phyloP scores from a whole-genome alignment of 2,329 filamentous ascomycete genomes.

The Calonectria henricotiae region DNA sequence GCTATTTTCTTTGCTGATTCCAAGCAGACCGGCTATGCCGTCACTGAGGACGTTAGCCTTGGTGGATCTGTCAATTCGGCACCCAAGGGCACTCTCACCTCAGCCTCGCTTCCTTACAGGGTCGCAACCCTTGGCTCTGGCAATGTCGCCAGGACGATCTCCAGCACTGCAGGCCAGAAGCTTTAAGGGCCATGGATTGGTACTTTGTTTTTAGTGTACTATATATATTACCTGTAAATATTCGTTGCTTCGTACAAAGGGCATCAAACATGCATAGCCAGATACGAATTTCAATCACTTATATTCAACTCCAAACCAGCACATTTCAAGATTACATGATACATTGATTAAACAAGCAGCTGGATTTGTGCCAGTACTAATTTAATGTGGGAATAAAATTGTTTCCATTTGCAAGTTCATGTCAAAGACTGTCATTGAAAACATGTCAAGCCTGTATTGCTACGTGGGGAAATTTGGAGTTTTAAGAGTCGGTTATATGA shows the following conservation, averaged over 20 bases:
- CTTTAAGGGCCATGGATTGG: conserved; percentile 21
- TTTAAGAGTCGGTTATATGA: too few species aligned
- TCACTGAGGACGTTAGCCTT: conserved; percentile 61
- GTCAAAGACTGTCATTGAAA: too few species aligned
- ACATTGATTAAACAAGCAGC: too few species aligned
- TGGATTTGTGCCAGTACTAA: too few species aligned
- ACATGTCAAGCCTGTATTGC: too few species aligned
- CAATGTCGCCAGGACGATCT: conserved; percentile 63
- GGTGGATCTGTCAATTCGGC: conserved; percentile 61
- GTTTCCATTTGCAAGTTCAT: too few species aligned
- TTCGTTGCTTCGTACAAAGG: neutral
- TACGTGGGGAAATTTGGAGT: too few species aligned
- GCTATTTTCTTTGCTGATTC: conserved; percentile 62
- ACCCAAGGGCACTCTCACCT: conserved; percentile 66
- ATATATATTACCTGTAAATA: neutral
- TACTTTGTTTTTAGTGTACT: neutral
- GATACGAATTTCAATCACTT: neutral
- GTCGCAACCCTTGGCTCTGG: conserved; percentile 62
- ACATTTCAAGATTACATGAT: too few species aligned
- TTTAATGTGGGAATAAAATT: too few species aligned
- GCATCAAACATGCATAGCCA: neutral
- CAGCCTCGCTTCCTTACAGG: conserved; percentile 70
- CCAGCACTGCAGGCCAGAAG: conserved; percentile 59
- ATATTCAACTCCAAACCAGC: neutral
- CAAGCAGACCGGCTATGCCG: conserved; percentile 61